Evolutionary conservation across 257 asterid genomes (phyloP).

Genomic region (Linaria vulgaris): DNA sequence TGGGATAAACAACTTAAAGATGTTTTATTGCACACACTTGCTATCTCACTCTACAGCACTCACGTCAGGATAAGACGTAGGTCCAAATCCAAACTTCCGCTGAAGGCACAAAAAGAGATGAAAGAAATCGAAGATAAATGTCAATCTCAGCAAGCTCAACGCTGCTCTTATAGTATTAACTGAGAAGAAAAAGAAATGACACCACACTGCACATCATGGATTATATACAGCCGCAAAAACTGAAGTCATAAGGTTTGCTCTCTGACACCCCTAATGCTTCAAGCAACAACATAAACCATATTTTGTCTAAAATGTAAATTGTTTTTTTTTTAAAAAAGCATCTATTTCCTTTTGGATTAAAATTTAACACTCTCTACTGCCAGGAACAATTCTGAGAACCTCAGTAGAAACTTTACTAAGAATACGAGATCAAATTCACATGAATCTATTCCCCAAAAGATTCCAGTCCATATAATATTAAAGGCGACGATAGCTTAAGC

Average conservation of each 20-base stretch:
- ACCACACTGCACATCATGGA: constrained; percentile 2
- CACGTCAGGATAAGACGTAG: background rate
- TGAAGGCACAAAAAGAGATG: background rate
- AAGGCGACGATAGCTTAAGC: too few relatives aligned
- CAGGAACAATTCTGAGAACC: background rate
- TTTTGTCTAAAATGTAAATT: background rate
- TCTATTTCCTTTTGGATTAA: background rate
- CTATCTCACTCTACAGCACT: too few relatives aligned
- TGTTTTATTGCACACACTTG: too few relatives aligned
- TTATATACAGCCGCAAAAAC: background rate
- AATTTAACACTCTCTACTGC: background rate
- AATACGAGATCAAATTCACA: background rate
- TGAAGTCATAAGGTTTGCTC: background rate
- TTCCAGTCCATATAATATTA: background rate
- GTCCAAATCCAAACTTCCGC: background rate
- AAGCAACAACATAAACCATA: background rate
- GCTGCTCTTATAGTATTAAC: constrained; percentile 1
- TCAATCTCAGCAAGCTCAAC: background rate
- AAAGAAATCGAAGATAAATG: constrained; percentile 3
- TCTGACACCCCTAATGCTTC: constrained; percentile 4
- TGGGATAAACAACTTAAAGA: too few relatives aligned
- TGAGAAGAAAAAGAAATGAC: background rate
- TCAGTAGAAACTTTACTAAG: constrained; percentile 4
- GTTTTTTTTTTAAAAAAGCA: background rate
- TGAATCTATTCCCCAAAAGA: background rate